These are phyloP conservation scores for Graphilbum sp. DNA, from an alignment of 2,329 filamentous ascomycete genomes.

Conservation along the genomic window DNA sequence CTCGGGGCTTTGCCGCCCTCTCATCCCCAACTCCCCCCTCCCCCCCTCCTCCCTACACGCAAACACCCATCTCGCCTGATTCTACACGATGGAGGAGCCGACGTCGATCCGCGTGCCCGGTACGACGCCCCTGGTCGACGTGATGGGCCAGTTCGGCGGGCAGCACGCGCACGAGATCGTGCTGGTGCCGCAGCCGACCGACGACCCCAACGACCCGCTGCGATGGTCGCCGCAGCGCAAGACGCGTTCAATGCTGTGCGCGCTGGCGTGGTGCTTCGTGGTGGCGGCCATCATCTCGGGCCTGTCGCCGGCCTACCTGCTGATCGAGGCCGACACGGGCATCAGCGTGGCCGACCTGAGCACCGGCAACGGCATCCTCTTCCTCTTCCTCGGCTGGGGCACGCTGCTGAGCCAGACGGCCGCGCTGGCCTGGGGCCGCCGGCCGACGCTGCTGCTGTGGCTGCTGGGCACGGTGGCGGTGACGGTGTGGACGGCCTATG, in stretches of 20 bases:
- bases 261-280: constrained; percentile 18
- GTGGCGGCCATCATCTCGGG: constrained; percentile 23
- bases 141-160: constrained; percentile 10
- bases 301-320: constrained; percentile 17
- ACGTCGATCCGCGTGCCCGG: constrained; percentile 14
- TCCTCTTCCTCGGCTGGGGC: constrained; percentile 25
- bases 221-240: constrained; percentile 20
- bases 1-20: no score
- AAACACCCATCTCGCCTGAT: no score
- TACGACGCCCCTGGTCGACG: constrained; percentile 25
- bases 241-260: constrained; percentile 25
- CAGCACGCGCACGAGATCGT: constrained; percentile 14
- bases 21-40: no score
- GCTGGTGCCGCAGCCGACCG: constrained; percentile 29
- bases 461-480: constrained; percentile 15
- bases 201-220: constrained; percentile 30
- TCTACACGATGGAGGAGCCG: no score
- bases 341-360: constrained; percentile 28
- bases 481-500: constrained; percentile 20
- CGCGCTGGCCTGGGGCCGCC: constrained; percentile 23
- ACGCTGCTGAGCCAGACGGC: constrained; percentile 29
- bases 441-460: constrained; percentile 9
- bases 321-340: constrained; percentile 27
- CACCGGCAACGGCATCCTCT: constrained; percentile 29
- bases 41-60: no score